Base-by-base conservation (phyloP, 2,329 filamentous ascomycete genomes). In the Alternaria sp. region DNA sequence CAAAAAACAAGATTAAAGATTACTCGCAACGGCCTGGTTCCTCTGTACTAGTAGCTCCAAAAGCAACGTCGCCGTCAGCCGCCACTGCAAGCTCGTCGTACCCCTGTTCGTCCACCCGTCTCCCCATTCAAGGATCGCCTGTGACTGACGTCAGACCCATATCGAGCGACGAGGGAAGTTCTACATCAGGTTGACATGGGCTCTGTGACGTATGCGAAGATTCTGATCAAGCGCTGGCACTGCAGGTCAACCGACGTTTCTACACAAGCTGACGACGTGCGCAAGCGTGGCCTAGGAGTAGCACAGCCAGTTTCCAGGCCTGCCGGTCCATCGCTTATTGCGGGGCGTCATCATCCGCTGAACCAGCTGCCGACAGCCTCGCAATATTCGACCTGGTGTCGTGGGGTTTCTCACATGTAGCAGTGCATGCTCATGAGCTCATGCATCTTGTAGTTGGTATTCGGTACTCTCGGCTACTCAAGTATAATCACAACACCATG, bases 1-100 rank as follows among this genome's bases (percentile, higher is more conserved):
- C 59, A 67, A 74, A 77, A 77, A 73, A 73, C n/a, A n/a, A n/a
- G n/a, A n/a, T n/a, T n/a, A n/a, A 77, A 74, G 75, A 77, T 77
- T 77, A 65, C 39, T 44, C 31, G 56, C 59, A 49, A 63, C 59
- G 56, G 67, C 54, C 63, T 66, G 56, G 40, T 17, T 26, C 40
- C 26, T 42, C 54, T 36, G 28, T 46, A 31, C n/a, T n/a, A n/a
- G n/a, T n/a, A n/a, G 54, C 33, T 31, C 14, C 48, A 52, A 33
- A 39, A 40, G 41, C 51, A 54, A 50, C 60, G 62, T 17, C 36
- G 26, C 34, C 37, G 52, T 28, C 31, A 61, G 26, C 29, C 42
- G 56, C 52, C 26, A 61, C 51, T 58, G 51, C 61, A 54, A 54
- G 57, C 51, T 39, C 34, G 29, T 58, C n/a, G n/a, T n/a, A 61